Evolutionary conservation across 192 early-diverging fungal species (phyloP).

Genomic region (Coemansia sp.): DNA sequence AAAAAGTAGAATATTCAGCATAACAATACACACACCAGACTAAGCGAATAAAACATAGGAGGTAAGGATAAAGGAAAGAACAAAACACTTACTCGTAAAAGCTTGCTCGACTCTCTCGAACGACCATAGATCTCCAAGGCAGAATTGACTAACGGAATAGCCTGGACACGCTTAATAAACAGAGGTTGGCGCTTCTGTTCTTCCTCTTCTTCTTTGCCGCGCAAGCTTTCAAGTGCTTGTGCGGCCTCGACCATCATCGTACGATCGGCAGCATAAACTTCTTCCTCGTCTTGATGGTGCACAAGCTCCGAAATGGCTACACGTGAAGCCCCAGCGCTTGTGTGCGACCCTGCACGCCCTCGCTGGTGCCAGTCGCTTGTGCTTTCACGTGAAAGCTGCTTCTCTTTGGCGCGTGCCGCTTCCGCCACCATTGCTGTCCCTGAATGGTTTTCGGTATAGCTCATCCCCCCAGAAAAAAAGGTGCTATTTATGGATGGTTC

Average conservation of each 20-base stretch:
- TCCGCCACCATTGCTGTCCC: neutral
- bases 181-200: constrained; percentile 5
- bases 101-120: constrained; percentile 62
- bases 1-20: neutral
- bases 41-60: no score
- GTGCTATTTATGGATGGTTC: no score
- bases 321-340: constrained; percentile 10
- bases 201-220: neutral
- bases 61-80: neutral
- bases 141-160: constrained; percentile 76
- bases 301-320: constrained; percentile 35
- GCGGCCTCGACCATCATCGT: constrained; percentile 23
- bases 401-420: neutral
- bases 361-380: neutral
- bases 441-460: neutral
- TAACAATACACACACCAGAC: no score
- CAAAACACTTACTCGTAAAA: constrained; percentile 30
- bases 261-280: constrained; percentile 14
- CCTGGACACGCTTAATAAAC: constrained; percentile 78
- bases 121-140: constrained; percentile 71
- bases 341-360: neutral
- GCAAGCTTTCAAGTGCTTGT: constrained; percentile 22
- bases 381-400: constrained; percentile 32
- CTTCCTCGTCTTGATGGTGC: neutral
- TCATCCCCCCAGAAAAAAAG: neutral